Percentiles rank a stretch among this genome's conserved stretches.
phyloP scores from a whole-genome alignment of 2,329 filamentous ascomycete genomes.

The Colletotrichum orchidophilum region DNA sequence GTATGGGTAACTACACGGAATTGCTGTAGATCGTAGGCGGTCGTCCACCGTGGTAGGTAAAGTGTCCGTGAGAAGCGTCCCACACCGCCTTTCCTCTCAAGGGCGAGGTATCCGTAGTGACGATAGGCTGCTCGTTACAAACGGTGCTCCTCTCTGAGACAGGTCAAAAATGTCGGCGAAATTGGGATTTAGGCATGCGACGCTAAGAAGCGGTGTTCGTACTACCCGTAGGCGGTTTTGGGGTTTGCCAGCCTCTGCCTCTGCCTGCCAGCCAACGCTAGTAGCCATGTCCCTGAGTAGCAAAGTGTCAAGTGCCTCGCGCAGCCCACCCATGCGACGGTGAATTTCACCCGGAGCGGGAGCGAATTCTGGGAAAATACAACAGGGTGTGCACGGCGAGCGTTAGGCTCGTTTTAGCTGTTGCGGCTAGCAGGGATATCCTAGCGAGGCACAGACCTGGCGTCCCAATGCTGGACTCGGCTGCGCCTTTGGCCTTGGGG shows the following conservation, averaged over 20 bases:
- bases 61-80: constrained; percentile 12
- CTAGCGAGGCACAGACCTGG: constrained; percentile 15
- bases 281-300: constrained; percentile 25
- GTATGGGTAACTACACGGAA: constrained; percentile 3
- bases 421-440: constrained; percentile 30
- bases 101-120: background rate
- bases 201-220: background rate
- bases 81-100: constrained; percentile 27
- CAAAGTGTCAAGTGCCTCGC: constrained; percentile 30
- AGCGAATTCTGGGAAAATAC: constrained; percentile 24
- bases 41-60: constrained; percentile 4
- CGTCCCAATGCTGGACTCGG: constrained; percentile 25
- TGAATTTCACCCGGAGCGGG: constrained; percentile 33
- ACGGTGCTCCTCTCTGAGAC: background rate
- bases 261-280: constrained; percentile 12
- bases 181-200: background rate
- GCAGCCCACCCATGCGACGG: constrained; percentile 31
- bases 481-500: constrained; percentile 10
- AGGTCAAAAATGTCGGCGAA: constrained; percentile 2
- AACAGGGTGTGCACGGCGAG: constrained; percentile 24
- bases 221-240: constrained; percentile 10
- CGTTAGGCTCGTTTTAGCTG: constrained; percentile 31
- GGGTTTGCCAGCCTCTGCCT: background rate
- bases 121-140: background rate
- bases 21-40: constrained; percentile 7